Percentiles rank a stretch among this genome's conserved stretches.
These are phyloP conservation scores for Diaporthe eres DNA, from an alignment of 2,329 filamentous ascomycete genomes.

Conservation along the genomic window DNA sequence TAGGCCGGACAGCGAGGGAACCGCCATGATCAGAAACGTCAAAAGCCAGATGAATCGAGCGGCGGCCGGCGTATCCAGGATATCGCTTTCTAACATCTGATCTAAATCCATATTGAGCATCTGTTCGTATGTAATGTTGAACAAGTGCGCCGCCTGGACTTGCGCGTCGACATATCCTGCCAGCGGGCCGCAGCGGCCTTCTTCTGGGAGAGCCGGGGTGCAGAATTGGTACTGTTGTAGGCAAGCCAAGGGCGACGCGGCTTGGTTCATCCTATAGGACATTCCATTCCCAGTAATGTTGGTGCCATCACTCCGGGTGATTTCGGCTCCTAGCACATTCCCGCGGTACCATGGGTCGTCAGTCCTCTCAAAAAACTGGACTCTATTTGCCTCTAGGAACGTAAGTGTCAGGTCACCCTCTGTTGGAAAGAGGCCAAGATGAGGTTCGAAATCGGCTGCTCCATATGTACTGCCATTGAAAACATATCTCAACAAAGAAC, in stretches of 20 bases:
- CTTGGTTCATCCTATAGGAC: neutral
- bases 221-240: slow-evolving; percentile 2
- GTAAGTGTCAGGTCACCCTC: neutral
- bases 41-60: neutral
- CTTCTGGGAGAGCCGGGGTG: neutral
- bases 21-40: neutral
- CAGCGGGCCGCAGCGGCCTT: neutral
- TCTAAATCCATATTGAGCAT: neutral
- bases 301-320: no score
- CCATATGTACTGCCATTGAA: neutral
- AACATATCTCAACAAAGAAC: neutral
- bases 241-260: slow-evolving; percentile 1
- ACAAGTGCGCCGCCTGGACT: neutral
- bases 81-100: neutral
- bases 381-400: neutral
- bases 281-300: neutral
- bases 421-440: neutral
- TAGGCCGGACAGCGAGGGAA: neutral
- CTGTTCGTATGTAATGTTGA: neutral
- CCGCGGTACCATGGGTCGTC: slow-evolving; percentile 9
- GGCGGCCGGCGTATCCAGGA: neutral
- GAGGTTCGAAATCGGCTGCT: neutral
- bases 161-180: neutral
- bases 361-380: neutral
- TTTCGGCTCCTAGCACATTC: neutral